phyloP scores from a whole-genome alignment of 805 yeast genomes.

The Ogataea salicorniae region DNA sequence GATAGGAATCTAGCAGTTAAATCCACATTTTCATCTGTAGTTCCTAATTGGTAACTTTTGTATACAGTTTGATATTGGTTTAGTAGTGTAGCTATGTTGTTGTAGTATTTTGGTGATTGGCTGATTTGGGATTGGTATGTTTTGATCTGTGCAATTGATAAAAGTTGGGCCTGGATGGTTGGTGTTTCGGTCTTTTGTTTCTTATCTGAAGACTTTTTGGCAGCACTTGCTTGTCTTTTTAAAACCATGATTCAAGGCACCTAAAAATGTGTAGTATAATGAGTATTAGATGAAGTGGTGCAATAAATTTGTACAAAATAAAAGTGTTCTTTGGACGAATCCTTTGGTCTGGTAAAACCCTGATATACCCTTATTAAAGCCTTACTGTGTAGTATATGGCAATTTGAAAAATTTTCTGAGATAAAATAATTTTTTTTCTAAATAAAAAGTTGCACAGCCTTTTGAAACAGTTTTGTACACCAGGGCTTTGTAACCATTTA shows the following conservation, averaged over 20 bases:
- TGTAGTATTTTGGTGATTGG: conserved; percentile 46
- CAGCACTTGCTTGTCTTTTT: neutral
- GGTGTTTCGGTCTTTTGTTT: neutral
- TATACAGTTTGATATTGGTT: conserved; percentile 30
- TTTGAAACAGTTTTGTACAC: neutral
- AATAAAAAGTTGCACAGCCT: neutral
- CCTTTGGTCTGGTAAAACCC: neutral
- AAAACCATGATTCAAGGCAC: neutral
- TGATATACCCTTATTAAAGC: neutral
- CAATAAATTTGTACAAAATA: neutral
- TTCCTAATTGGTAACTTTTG: conserved; percentile 9
- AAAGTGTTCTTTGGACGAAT: neutral
- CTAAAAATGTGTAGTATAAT: neutral
- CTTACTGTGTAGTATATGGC: neutral
- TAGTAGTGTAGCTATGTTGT: conserved; percentile 47
- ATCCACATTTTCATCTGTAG: conserved; percentile 20
- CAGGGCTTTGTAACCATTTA: too few species aligned
- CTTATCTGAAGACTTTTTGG: neutral
- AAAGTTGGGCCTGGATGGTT: neutral
- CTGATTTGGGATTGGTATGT: conserved; percentile 27
- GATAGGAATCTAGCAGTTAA: conserved; percentile 34
- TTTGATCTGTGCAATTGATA: conserved; percentile 24
- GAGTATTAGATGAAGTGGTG: neutral
- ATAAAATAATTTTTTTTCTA: neutral
- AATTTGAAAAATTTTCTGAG: conserved; percentile 15